phyloP scores from a whole-genome alignment of 345 rosid genomes.

The Raphanus raphanistrum region DNA sequence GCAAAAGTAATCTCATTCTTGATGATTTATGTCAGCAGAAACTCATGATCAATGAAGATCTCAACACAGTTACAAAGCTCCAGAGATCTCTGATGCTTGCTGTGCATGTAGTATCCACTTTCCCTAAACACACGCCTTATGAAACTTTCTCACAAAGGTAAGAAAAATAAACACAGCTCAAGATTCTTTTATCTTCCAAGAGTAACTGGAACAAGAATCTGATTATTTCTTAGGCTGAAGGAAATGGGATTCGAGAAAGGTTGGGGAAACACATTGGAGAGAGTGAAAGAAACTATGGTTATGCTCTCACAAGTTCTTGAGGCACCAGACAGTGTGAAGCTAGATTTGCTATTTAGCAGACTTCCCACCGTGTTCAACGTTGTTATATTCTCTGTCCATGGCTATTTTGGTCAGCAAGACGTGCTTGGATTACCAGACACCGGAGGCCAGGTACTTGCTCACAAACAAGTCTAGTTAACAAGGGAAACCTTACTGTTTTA shows the following conservation, averaged over 20 bases:
- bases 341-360: constrained; percentile 61
- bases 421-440: constrained; percentile 97
- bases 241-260: constrained; percentile 96
- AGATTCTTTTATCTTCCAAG: neutral
- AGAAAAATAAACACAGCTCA: neutral
- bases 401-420: constrained; percentile 86
- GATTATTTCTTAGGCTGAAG: constrained; percentile 54
- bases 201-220: neutral
- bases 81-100: constrained; percentile 59
- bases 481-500: neutral
- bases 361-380: constrained; percentile 78
- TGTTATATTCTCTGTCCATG: constrained; percentile 89
- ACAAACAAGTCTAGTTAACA: neutral
- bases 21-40: constrained; percentile 43
- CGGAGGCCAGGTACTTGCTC: constrained; percentile 74
- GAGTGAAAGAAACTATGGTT: constrained; percentile 67
- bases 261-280: constrained; percentile 78
- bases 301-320: constrained; percentile 80
- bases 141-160: constrained; percentile 70
- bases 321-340: constrained; percentile 77
- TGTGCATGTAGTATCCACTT: constrained; percentile 44
- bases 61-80: constrained; percentile 65
- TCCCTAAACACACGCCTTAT: constrained; percentile 58
- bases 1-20: neutral
- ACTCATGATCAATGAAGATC: constrained; percentile 63